These are phyloP conservation scores for Sanghuangporus baumii DNA, from an alignment of 1,284 basidiomycete species.

Conservation along the genomic window DNA sequence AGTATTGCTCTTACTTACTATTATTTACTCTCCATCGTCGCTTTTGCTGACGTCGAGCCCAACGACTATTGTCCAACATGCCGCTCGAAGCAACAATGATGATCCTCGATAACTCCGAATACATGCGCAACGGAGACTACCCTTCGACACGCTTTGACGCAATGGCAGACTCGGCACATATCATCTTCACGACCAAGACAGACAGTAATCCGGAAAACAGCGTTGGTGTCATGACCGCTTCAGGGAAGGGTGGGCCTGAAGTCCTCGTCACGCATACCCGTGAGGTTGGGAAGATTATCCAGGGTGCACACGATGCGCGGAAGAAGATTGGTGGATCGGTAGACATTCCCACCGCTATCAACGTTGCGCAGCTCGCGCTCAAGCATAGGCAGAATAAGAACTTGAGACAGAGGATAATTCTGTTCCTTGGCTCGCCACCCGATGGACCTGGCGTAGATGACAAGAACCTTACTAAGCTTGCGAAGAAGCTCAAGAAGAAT, in stretches of 20 bases:
- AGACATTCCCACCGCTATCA: conserved; percentile 86
- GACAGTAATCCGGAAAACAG: conserved; percentile 96
- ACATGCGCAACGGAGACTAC: conserved; percentile 97
- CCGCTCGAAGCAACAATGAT: conserved; percentile 93
- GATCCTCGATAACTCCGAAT: conserved; percentile 91
- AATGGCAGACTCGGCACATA: conserved; percentile 88
- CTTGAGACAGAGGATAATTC: conserved; percentile 90
- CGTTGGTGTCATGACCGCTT: conserved; percentile 98
- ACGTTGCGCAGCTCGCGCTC: conserved; percentile 91
- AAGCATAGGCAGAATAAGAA: conserved; percentile 99
- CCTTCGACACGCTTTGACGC: conserved; percentile 83
- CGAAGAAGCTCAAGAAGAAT: conserved; percentile 99
- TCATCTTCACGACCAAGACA: conserved; percentile 90
- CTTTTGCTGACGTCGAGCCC: neutral
- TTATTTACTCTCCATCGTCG: neutral
- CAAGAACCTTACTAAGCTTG: conserved; percentile 78
- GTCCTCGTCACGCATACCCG: conserved; percentile 95
- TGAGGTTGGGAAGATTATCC: conserved; percentile 88
- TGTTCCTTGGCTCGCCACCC: conserved; percentile 88
- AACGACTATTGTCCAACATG: conserved; percentile 40
- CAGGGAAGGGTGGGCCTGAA: conserved; percentile 81
- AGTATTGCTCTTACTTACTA: neutral
- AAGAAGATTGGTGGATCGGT: conserved; percentile 72
- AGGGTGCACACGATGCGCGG: conserved; percentile 68
- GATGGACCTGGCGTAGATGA: conserved; percentile 63